Base-by-base conservation (phyloP, 1,284 basidiomycete species). In the Rhodotorula sp. region DNA sequence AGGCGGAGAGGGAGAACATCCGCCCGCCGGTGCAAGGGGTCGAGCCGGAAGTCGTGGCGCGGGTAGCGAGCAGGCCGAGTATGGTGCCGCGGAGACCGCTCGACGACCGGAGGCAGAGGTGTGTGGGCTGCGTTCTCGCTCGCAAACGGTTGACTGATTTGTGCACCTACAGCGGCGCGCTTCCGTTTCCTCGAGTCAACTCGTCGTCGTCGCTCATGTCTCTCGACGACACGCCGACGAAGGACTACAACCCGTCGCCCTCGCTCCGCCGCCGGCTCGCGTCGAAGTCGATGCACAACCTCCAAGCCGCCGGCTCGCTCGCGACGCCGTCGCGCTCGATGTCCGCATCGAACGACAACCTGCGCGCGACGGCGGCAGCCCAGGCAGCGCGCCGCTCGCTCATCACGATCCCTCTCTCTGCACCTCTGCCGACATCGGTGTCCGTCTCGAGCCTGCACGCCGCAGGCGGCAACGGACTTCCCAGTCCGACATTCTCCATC, bases 31-130 rank as follows among this genome's bases (percentile, higher is more conserved):
- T 51, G 59, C 34, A 30, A 10, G 53, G n/a, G 8, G 64, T 65
- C 18, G 72, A 69, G 50, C 46, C 64, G 31, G 64, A 66, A 28
- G 68, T 68, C 1, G 56, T 71, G 10, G 74, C 70, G 26, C 53
- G 76, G 31, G 77, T 76, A 3, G 77, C 77, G 44, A 76, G 75
- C 50, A 53, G 77, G 31, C 77, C 77, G 37, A 77, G 77, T 34
- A 53, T 77, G 62, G 77, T 77, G 7, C 77, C 77, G 40, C 56
- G 76, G 48, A 50, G 72, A 56, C 76, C 76, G 10, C 34, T 77
- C 22, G 76, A 77, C 40, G 77, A 77, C 44, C 53, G 76, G 34
- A 28, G 76, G 16, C 58, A 65, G 10, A 75, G 69, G 74, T 75
- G 50, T 65, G 64, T 26, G 4, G 63, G 44, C 20, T 20, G 4